Evolutionary conservation across 768 basidiomycete genomes (phyloP).

Genomic region (Tricholoma bakamatsutake): DNA sequence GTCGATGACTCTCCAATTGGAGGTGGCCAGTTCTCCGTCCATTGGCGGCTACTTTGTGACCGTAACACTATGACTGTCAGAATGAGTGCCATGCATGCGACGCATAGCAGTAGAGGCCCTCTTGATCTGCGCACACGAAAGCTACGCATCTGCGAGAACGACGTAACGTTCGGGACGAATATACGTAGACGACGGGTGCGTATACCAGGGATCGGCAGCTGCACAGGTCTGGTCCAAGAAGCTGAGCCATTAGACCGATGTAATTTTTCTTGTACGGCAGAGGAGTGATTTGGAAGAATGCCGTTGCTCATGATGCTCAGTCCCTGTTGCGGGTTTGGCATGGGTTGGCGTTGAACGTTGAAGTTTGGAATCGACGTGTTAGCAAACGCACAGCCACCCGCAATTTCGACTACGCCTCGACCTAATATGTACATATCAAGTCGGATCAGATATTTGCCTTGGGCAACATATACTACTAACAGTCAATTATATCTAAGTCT

Average conservation of each 20-base stretch:
- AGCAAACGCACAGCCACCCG: slow-evolving; percentile 19
- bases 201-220: slow-evolving; percentile 54
- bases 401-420: too few species aligned
- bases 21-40: slow-evolving; percentile 34
- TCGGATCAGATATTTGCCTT: background rate
- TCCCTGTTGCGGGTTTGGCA: slow-evolving; percentile 6
- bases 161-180: slow-evolving; percentile 46
- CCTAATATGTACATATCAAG: too few species aligned
- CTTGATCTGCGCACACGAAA: slow-evolving; percentile 47
- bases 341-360: slow-evolving; percentile 6
- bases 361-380: slow-evolving; percentile 3
- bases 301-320: slow-evolving; percentile 23
- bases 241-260: slow-evolving; percentile 23
- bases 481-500: slow-evolving; percentile 5
- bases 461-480: background rate
- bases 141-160: slow-evolving; percentile 38
- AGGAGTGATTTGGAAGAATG: slow-evolving; percentile 38
- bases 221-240: slow-evolving; percentile 50
- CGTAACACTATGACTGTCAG: slow-evolving; percentile 42
- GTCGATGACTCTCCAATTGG: slow-evolving; percentile 49
- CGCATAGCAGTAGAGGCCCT: slow-evolving; percentile 46
- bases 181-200: slow-evolving; percentile 53
- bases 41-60: slow-evolving; percentile 35
- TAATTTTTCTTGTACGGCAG: slow-evolving; percentile 37
- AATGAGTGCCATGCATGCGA: slow-evolving; percentile 46